Percentiles rank a stretch among this genome's conserved stretches.
phyloP scores from a whole-genome alignment of 257 asterid species.

The Gentiana macrophylla region DNA sequence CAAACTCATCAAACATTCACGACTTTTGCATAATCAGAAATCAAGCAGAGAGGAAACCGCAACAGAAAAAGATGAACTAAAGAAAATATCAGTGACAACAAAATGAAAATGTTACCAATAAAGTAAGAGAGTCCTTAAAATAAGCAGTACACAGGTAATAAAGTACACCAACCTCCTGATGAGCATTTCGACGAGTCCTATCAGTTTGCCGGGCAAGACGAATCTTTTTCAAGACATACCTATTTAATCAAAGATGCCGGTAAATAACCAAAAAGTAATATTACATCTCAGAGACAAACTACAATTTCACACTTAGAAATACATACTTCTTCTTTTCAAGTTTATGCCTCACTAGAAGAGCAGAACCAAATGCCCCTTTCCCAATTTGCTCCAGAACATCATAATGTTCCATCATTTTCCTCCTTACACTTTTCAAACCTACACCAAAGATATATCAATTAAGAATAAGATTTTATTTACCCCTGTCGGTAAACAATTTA shows the following conservation, averaged over 20 bases:
- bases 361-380: constrained; percentile 93
- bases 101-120: neutral
- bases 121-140: neutral
- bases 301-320: neutral
- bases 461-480: no score
- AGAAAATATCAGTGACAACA: no score
- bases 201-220: constrained; percentile 95
- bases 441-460: neutral
- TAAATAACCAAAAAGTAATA: no score
- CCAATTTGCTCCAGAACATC: constrained; percentile 88
- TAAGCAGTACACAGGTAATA: neutral
- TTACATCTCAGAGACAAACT: no score
- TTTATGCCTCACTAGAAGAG: constrained; percentile 77
- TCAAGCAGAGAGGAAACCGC: no score
- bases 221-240: constrained; percentile 87
- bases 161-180: constrained; percentile 68
- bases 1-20: no score
- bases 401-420: constrained; percentile 58
- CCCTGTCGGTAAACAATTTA: no score
- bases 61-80: no score
- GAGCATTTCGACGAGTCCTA: constrained; percentile 92
- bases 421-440: constrained; percentile 8
- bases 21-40: no score
- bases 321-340: constrained; percentile 79
- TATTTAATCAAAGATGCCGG: constrained; percentile 4